Conservation (phyloP, 139 green algal species). For the Asterochloris erici region DNA sequence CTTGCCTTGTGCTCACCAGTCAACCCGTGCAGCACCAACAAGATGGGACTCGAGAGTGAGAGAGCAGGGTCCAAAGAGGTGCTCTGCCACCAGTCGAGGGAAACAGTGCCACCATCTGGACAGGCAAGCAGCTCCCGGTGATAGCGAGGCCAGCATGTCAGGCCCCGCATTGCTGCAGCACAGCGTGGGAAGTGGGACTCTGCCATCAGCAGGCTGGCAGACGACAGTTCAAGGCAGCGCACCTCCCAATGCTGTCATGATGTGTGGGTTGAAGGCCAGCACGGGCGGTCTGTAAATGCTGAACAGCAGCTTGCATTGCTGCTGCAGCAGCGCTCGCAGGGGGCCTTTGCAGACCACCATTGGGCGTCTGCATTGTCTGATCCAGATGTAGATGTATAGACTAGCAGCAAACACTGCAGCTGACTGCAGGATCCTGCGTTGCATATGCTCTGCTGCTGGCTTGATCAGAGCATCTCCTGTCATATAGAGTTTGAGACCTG, state of each 20-base stretch:
- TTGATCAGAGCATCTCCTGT: no score
- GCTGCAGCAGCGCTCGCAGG: conserved; percentile 8
- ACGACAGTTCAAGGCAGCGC: neutral
- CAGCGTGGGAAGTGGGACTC: neutral
- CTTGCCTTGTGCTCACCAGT: conserved; percentile 22
- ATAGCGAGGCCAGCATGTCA: conserved; percentile 34
- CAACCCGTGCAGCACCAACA: conserved; percentile 19
- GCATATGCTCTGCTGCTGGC: no score
- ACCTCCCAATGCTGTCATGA: conserved; percentile 11
- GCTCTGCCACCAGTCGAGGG: conserved; percentile 66
- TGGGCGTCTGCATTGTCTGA: no score
- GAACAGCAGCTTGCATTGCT: conserved; percentile 13
- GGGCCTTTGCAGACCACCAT: conserved; percentile 19
- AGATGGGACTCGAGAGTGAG: neutral
- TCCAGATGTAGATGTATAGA: no score
- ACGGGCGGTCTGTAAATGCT: conserved; percentile 14
- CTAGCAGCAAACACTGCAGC: no score
- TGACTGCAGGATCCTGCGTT: no score
- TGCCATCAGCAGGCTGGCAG: neutral
- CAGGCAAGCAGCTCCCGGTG: conserved; percentile 38
- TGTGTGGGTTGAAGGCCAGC: conserved; percentile 21
- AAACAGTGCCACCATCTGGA: conserved; percentile 55
- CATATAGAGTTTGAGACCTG: no score
- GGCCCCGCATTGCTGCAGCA: conserved; percentile 9
- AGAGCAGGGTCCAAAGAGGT: neutral